phyloP scores from a whole-genome alignment of 2,329 filamentous ascomycete species.

The Cercospora sp. region DNA sequence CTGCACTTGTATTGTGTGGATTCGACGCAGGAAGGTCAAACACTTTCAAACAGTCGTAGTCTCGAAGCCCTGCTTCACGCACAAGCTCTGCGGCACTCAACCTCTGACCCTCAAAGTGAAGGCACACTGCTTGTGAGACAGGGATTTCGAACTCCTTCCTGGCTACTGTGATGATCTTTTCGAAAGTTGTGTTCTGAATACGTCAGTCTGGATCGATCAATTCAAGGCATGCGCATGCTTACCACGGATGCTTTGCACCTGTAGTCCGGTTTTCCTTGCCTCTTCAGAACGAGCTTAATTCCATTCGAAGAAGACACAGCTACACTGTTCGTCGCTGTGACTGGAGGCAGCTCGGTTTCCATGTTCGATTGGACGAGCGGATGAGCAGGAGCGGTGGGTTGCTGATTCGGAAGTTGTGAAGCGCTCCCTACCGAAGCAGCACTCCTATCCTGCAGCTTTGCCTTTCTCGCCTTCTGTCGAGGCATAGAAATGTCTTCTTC shows the following conservation, averaged over 20 bases:
- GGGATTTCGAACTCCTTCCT: constrained; percentile 2
- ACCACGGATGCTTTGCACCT: not conserved
- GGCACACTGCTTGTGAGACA: not conserved
- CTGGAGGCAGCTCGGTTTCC: not conserved
- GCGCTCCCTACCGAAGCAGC: not conserved
- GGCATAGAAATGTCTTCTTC: constrained; percentile 22
- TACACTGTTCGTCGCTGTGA: not conserved
- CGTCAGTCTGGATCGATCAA: not conserved
- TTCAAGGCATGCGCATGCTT: not conserved
- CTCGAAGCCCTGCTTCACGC: not conserved
- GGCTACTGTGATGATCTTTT: constrained; percentile 1
- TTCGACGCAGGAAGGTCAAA: not conserved
- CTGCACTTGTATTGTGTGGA: not conserved
- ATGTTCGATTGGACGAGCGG: not conserved
- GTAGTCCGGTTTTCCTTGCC: constrained; percentile 4
- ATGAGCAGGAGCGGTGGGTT: not conserved
- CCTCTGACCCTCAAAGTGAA: constrained; percentile 8
- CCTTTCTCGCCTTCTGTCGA: constrained; percentile 11
- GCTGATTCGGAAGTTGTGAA: not conserved
- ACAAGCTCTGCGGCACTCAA: constrained; percentile 8
- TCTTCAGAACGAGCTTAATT: not conserved
- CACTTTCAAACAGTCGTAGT: not conserved
- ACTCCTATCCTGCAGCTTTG: not conserved
- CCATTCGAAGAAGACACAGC: not conserved
- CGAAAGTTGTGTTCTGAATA: constrained; percentile 3